Evolutionary conservation across 1,284 basidiomycete genomes (phyloP), one percentile per base, ranked within the genome.

Genomic region (Mycena citricolor): DNA sequence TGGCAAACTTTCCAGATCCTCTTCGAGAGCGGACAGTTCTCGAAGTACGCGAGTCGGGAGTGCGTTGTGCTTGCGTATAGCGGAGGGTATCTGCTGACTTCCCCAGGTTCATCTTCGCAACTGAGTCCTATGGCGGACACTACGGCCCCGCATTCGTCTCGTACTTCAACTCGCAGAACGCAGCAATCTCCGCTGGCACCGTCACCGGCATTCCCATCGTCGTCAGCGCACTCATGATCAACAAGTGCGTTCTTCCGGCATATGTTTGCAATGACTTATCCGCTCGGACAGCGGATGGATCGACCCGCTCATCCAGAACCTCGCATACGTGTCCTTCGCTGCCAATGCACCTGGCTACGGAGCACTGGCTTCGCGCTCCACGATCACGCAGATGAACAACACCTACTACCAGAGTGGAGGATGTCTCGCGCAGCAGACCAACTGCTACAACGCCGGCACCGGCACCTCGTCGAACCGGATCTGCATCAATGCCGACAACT

Each of bases 111-210:
- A 71, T 82, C 16, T 70, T 81, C 36, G 70, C 76, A 2, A 80
- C 79, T 0, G 81, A 84, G 58, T 81, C 78, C 45, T 83, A 83
- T 48, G 81, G 81, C 2, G 82, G 83, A 0, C 82, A 84, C 57
- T 86, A 82, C 53, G 81, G 75, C 1, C 79, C 79, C 19, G 72
- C 68, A 44, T 83, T 80, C 54, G 76, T 82, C 19, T 74, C 76
- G 1, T 83, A 74, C 58, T 83, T 88, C 54, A 69, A 83, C 28
- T 62, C 80, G 44, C 81, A 86, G 58, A 87, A 86, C 43, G 62
- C 65, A 1, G 63, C 72, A 29, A 82, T 85, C 44, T 52, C 63
- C 11, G 56, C 60, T 19, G 70, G 75, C 12, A 42, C 60, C 20
- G 65, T 85, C 19, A 57, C 61, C 8, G 75, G 70, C 4, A 72